Base-by-base conservation (phyloP, 2,329 filamentous ascomycete genomes). In the Curvularia sp. region DNA sequence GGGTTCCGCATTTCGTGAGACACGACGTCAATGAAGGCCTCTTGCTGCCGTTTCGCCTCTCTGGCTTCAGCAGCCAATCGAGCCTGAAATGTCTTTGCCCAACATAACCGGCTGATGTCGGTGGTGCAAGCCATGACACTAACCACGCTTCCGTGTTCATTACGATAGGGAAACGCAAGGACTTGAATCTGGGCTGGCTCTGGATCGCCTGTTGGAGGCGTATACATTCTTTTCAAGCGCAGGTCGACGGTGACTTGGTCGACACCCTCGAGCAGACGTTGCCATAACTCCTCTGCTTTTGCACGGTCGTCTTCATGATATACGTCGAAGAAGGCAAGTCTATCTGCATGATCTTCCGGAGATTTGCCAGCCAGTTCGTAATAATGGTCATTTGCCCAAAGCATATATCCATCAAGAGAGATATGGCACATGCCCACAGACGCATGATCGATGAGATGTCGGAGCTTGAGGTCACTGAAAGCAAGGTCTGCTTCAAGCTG, bases 1-100 rank as follows among this genome's bases (percentile, higher is more conserved):
- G 79, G 79, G 53, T 81, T 82, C 1, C 80, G 71, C 78, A 82
- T 81, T 58, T 82, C 80, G 62, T 82, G 79, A 4, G 71, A 76
- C 1, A 72, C 70, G 3, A 77, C 74, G 35, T 78, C 75, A 53
- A 78, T 78, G 54, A 78, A 78, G 8, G 72, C 73, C 49, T 78
- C 75, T 49, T 78, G 76, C 39, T 78, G 74, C 18, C 74, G 62
- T 52, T 78, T 78, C 1, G 75, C 70, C 56, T 79, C 75, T 41
- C 75, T 66, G 13, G 77, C 77, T 59, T 78, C 75, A 26, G 72
- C 67, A 22, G 76, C 72, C 7, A 75, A 59, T 38, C 74, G 68
- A 30, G 75, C 74, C 52, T 79, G 77, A 33, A 78, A 76, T 7
- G 59, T 69, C 52, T 78, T 71, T 15, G 76, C 73, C 73, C 76